A percentile compares a stretch with the other conserved stretches of the same genome.
Conservation (phyloP, 495 filamentous ascomycete genomes). For the Aspergillus haitiensis region DNA sequence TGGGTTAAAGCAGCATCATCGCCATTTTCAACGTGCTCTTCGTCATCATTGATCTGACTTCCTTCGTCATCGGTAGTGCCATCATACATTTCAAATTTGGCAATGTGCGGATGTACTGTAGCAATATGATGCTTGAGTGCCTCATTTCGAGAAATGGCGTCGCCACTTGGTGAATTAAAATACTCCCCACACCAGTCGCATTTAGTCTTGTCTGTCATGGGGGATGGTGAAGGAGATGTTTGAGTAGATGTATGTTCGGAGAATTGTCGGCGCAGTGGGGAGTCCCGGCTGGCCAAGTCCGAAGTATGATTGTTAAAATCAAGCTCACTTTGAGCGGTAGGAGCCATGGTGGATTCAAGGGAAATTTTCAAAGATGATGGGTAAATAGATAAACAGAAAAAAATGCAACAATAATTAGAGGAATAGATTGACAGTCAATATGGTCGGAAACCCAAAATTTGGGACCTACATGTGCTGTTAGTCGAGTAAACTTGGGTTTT, state of each 20-base stretch:
- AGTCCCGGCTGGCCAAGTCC: slow-evolving; percentile 44
- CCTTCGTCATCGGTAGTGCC: slow-evolving; percentile 17
- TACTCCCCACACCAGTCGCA: slow-evolving; percentile 44
- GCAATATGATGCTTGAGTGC: slow-evolving; percentile 37
- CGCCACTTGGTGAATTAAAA: slow-evolving; percentile 31
- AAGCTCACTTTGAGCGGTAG: slow-evolving; percentile 37
- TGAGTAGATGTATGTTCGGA: slow-evolving; percentile 46
- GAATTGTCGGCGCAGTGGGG: slow-evolving; percentile 46
- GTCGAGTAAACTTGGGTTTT: slow-evolving; percentile 20
- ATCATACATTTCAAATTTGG: slow-evolving; percentile 15
- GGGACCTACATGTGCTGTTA: slow-evolving; percentile 38
- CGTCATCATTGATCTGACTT: slow-evolving; percentile 15
- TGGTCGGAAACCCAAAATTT: slow-evolving; percentile 14
- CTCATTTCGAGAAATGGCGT: slow-evolving; percentile 30
- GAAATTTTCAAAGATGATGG: slow-evolving; percentile 7
- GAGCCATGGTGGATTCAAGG: slow-evolving; percentile 34
- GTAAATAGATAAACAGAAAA: slow-evolving; percentile 13
- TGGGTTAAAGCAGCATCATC: slow-evolving; percentile 3
- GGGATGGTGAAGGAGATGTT: slow-evolving; percentile 40
- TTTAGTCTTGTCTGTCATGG: slow-evolving; percentile 26
- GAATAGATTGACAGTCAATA: slow-evolving; percentile 17
- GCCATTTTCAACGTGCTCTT: slow-evolving; percentile 21
- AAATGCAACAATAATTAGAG: slow-evolving; percentile 6
- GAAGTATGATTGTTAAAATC: slow-evolving; percentile 45
- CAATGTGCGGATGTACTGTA: slow-evolving; percentile 35